These are phyloP conservation scores for Trifolium repens DNA, from an alignment of 306 rosid genomes.

Conservation along the genomic window DNA sequence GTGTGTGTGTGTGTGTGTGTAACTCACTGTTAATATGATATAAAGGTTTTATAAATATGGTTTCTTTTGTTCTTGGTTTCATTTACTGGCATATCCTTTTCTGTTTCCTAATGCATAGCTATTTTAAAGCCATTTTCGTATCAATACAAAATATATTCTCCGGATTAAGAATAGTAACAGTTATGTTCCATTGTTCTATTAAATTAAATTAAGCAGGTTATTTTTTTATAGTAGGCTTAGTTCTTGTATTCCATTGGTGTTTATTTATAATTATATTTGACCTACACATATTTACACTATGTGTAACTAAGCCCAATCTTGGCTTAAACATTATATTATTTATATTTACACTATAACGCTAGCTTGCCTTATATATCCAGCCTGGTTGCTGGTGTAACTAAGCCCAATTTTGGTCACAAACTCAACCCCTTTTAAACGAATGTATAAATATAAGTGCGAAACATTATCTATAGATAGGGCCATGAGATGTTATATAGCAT, in stretches of 20 bases:
- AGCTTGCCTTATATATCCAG: no score
- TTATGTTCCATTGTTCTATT: neutral
- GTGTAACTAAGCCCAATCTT: no score
- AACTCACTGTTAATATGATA: no score
- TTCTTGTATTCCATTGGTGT: neutral
- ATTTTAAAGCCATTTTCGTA: neutral
- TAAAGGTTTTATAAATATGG: no score
- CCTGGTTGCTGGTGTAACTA: no score
- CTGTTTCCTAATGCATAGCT: neutral
- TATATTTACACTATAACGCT: no score
- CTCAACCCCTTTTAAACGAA: no score
- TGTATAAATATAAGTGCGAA: no score
- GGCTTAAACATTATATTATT: no score
- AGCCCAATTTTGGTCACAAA: no score
- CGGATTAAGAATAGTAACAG: neutral
- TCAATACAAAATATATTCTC: neutral
- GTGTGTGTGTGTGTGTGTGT: no score
- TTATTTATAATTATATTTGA: neutral
- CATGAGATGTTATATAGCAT: slow-evolving; percentile 1
- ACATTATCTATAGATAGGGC: neutral
- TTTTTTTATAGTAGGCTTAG: neutral
- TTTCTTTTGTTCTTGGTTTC: neutral
- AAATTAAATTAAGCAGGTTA: neutral
- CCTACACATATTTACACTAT: neutral
- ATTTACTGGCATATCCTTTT: neutral